Evolutionary conservation across 352 stramenopile species (phyloP).

Genomic region (Pythium apleroticum): DNA sequence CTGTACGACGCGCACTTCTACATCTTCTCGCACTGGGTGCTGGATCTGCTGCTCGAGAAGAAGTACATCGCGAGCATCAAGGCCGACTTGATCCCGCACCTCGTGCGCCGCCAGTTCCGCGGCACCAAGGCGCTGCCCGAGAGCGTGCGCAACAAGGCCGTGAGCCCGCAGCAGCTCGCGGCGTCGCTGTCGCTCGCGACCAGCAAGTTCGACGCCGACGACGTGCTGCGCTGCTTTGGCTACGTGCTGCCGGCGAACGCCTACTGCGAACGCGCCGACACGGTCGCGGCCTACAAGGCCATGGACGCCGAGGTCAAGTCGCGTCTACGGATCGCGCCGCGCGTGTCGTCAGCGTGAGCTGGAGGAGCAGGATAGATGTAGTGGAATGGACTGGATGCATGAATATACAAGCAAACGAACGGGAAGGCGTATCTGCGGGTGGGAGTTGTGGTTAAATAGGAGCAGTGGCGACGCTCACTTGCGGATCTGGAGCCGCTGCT

Average conservation of each 20-base stretch:
- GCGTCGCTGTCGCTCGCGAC: conserved; percentile 60
- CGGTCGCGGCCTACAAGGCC: conserved; percentile 63
- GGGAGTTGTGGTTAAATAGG: neutral
- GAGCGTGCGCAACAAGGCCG: conserved; percentile 55
- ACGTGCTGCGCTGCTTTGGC: conserved; percentile 74
- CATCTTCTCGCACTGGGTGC: conserved; percentile 84
- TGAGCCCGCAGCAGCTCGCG: conserved; percentile 56
- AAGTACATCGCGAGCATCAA: conserved; percentile 87
- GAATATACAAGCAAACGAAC: neutral
- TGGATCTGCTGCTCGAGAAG: conserved; percentile 77
- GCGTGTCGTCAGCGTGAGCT: conserved; percentile 36
- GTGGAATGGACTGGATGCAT: conserved; percentile 4
- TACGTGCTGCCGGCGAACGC: conserved; percentile 71
- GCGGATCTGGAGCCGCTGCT: conserved; percentile 56
- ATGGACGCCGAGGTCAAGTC: conserved; percentile 78
- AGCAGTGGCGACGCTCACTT: conserved; percentile 8
- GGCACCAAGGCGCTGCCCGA: conserved; percentile 53
- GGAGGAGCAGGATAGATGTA: neutral
- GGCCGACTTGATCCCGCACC: conserved; percentile 71
- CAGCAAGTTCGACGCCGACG: conserved; percentile 51
- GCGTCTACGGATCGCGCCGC: conserved; percentile 59
- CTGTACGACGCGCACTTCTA: conserved; percentile 85
- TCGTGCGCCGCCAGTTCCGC: conserved; percentile 79
- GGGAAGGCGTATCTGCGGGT: neutral
- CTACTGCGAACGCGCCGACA: conserved; percentile 82